Conservation (phyloP, 2,329 filamentous ascomycete species). For the Monosporascus sp. region DNA sequence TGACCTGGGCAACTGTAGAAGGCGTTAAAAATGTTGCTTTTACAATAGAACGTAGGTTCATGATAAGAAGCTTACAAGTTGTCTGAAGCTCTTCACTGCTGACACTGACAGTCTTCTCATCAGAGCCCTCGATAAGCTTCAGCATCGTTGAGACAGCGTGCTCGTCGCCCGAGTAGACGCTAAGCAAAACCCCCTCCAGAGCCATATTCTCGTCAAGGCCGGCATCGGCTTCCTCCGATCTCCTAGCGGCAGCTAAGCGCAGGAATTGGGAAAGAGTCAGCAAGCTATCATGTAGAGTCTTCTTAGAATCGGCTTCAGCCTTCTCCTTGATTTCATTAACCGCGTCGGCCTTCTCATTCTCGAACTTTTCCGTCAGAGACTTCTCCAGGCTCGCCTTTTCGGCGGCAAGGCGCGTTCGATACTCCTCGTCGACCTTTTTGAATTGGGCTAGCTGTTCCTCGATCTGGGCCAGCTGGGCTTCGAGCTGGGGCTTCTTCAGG, state of each 20-base stretch:
- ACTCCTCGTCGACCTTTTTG: constrained; percentile 72
- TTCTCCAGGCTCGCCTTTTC: constrained; percentile 60
- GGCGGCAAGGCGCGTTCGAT: constrained; percentile 53
- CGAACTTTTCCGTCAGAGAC: constrained; percentile 44
- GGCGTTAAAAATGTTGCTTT: constrained; percentile 15
- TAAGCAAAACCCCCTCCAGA: constrained; percentile 72
- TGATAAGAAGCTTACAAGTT: constrained; percentile 56
- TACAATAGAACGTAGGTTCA: not conserved
- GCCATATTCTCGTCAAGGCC: constrained; percentile 69
- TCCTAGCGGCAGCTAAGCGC: constrained; percentile 70
- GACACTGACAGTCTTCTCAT: constrained; percentile 62
- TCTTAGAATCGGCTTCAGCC: constrained; percentile 47
- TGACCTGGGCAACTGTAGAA: constrained; percentile 51
- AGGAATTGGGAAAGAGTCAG: constrained; percentile 75
- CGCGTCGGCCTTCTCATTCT: constrained; percentile 51
- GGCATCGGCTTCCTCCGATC: constrained; percentile 63
- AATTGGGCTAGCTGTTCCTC: constrained; percentile 72
- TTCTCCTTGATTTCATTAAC: constrained; percentile 51
- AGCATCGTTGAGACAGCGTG: constrained; percentile 69
- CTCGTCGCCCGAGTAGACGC: constrained; percentile 75
- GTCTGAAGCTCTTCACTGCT: constrained; percentile 60
- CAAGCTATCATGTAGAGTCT: constrained; percentile 58
- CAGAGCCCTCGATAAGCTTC: constrained; percentile 69
- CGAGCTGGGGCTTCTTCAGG: constrained; percentile 69
- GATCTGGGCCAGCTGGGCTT: constrained; percentile 61